phyloP scores from a whole-genome alignment of 2,329 filamentous ascomycete genomes.

The Torrubiella hemipterigena region DNA sequence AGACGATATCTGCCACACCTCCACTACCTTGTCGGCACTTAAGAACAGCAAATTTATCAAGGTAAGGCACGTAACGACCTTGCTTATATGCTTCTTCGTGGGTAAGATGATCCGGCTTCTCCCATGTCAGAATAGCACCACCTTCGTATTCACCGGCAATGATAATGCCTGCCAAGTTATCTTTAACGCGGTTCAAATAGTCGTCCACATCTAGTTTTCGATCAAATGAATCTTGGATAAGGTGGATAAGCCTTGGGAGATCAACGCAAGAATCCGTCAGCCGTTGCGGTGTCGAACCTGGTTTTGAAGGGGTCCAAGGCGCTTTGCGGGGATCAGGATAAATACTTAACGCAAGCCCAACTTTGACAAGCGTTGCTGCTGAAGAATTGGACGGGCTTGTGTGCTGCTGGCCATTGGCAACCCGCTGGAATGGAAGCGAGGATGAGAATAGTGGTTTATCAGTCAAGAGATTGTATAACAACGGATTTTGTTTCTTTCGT shows the following conservation, averaged over 20 bases:
- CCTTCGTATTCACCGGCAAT: conserved; percentile 96
- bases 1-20: conserved; percentile 90
- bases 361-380: conserved; percentile 73
- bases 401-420: conserved; percentile 28
- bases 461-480: conserved; percentile 92
- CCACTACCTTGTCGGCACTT: conserved; percentile 80
- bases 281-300: conserved; percentile 47
- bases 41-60: conserved; percentile 94
- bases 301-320: conserved; percentile 57
- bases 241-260: conserved; percentile 64
- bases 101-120: conserved; percentile 52
- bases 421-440: conserved; percentile 65
- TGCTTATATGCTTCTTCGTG: conserved; percentile 41
- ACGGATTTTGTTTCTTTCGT: conserved; percentile 55
- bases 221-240: conserved; percentile 91
- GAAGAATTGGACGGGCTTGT: conserved; percentile 11
- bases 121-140: conserved; percentile 90
- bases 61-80: conserved; percentile 70
- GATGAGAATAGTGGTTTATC: conserved; percentile 90
- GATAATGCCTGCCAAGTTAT: conserved; percentile 79
- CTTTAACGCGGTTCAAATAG: conserved; percentile 71
- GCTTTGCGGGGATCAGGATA: conserved; percentile 61
- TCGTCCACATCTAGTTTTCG: conserved; percentile 72
- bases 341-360: conserved; percentile 79
- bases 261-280: conserved; percentile 76